Percentiles rank a stretch among this genome's conserved stretches.
These are phyloP conservation scores for Torulaspora indica DNA, from an alignment of 805 yeast species.

Conservation along the genomic window DNA sequence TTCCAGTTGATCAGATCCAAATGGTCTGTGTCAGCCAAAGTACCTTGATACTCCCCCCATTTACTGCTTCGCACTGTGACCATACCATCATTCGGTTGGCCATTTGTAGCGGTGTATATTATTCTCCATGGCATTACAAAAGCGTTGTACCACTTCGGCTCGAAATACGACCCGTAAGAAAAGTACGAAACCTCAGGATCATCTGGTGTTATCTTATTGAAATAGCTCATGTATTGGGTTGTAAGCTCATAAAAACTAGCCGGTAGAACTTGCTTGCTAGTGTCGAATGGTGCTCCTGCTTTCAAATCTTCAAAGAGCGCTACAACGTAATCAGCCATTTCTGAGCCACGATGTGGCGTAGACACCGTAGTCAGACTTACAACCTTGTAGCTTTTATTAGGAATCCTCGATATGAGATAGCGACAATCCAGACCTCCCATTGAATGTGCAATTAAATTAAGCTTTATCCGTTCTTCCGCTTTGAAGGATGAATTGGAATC, in stretches of 20 bases:
- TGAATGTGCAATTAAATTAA: slow-evolving; percentile 81
- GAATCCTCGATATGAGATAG: slow-evolving; percentile 58
- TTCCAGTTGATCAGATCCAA: slow-evolving; percentile 84
- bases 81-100: slow-evolving; percentile 76
- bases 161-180: slow-evolving; percentile 75
- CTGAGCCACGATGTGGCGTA: slow-evolving; percentile 86
- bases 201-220: slow-evolving; percentile 51
- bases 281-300: slow-evolving; percentile 25
- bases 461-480: slow-evolving; percentile 40
- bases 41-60: slow-evolving; percentile 84
- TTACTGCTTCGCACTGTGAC: slow-evolving; percentile 71
- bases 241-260: slow-evolving; percentile 62
- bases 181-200: slow-evolving; percentile 65
- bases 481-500: slow-evolving; percentile 5
- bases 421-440: slow-evolving; percentile 93
- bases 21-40: slow-evolving; percentile 75
- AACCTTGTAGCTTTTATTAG: slow-evolving; percentile 49
- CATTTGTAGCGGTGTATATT: slow-evolving; percentile 40
- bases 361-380: slow-evolving; percentile 77
- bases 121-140: slow-evolving; percentile 63
- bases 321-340: slow-evolving; percentile 67
- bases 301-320: slow-evolving; percentile 29
- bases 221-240: slow-evolving; percentile 45
- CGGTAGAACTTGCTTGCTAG: slow-evolving; percentile 30
- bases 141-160: slow-evolving; percentile 57